Evolutionary conservation across 495 filamentous ascomycete species (phyloP), one percentile per base, ranked within the genome.

Genomic region (Penicillium canescens): DNA sequence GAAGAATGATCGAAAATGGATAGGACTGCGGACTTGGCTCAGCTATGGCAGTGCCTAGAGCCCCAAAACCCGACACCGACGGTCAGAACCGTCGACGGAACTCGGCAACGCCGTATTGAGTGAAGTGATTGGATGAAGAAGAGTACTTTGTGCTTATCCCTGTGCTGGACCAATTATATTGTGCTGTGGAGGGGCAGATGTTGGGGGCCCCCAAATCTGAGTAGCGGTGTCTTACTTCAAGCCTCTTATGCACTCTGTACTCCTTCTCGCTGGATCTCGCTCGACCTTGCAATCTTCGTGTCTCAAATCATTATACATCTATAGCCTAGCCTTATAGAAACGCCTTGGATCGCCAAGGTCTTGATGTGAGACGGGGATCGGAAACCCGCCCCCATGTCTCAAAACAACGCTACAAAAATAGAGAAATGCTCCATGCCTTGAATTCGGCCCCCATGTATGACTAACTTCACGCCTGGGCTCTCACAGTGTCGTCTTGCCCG

Each of bases 161-260:
- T 12, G 21, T 4, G 4, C 23, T 42, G n/a, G 46, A 47, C 63
- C 63, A 63, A n/a, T 63, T 48, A 63, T 20, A 21, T 31, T 13
- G 13, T 6, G 3, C 14, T 7, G 14, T 21, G 23, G 42, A 20
- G 41, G 24, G 8, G 5, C 9, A 39, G 37, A 45, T 18, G 41
- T 23, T 33, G 38, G 26, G 36, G 6, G 38, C 50, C 46, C 43
- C 59, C 49, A 48, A 43, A 61, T 46, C 37, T 44, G 45, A 56
- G 61, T 51, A 64, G 61, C 61, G 60, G 63, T 65, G 62, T 65
- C 62, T 33, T 36, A 48, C 54, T 44, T 18, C 42, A 10, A n/a
- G 12, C 13, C 12, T 28, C 20, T 35, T 50, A 41, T 50, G 24
- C 24, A 26, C 7, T 26, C 24, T 26, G 24, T 7, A 31, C 9